phyloP scores from a whole-genome alignment of 1,284 basidiomycete genomes.

The Boletus subluridellus region DNA sequence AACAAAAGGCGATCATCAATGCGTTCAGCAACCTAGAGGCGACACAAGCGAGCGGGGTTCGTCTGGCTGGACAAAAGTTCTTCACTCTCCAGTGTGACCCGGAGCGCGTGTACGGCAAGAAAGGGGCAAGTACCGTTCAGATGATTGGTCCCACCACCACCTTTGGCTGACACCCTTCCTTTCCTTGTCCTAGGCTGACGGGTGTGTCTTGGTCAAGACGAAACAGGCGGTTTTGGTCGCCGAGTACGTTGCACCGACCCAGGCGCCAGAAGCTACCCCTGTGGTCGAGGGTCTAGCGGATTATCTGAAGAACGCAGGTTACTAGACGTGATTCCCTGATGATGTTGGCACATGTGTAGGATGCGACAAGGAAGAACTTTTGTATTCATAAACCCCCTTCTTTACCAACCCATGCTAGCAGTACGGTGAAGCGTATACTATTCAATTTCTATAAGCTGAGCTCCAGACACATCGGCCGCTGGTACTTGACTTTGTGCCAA shows the following conservation, averaged over 20 bases:
- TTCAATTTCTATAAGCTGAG: background rate
- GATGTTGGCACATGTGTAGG: slow-evolving; percentile 1
- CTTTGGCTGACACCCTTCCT: background rate
- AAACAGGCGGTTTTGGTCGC: slow-evolving; percentile 84
- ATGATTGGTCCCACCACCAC: background rate
- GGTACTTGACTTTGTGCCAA: background rate
- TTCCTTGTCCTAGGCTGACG: slow-evolving; percentile 60
- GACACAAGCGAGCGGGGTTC: slow-evolving; percentile 62
- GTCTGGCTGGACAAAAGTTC: slow-evolving; percentile 76
- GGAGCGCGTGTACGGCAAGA: slow-evolving; percentile 78
- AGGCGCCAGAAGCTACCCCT: slow-evolving; percentile 70
- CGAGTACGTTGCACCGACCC: slow-evolving; percentile 69
- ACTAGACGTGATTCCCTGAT: slow-evolving; percentile 38
- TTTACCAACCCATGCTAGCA: slow-evolving; percentile 2
- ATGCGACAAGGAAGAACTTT: slow-evolving; percentile 3
- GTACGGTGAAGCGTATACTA: background rate
- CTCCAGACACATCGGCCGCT: background rate
- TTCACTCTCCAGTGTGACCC: slow-evolving; percentile 63
- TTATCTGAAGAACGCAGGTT: slow-evolving; percentile 68
- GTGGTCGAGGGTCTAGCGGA: slow-evolving; percentile 77
- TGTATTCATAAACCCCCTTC: slow-evolving; percentile 16
- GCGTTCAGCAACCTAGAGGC: slow-evolving; percentile 50
- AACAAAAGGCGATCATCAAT: slow-evolving; percentile 67
- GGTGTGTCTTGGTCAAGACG: slow-evolving; percentile 82
- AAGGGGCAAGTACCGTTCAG: slow-evolving; percentile 53